Evolutionary conservation across 345 rosid genomes (phyloP).

Genomic region (Eucalyptus pauciflora): DNA sequence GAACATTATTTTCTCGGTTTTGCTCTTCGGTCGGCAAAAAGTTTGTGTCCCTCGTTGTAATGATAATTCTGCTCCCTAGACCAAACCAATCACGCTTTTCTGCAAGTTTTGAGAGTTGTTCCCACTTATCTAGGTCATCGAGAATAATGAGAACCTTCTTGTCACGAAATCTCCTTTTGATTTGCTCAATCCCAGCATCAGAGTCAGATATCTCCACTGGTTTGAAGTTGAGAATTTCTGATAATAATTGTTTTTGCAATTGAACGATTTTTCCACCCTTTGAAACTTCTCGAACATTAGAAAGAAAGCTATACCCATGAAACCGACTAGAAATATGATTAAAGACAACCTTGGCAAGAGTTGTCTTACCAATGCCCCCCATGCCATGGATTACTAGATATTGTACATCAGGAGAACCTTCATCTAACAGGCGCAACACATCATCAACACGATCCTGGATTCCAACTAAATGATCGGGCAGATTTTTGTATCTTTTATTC

Average conservation of each 20-base stretch:
- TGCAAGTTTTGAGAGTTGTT: neutral
- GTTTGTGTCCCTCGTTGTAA: neutral
- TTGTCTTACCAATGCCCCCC: neutral
- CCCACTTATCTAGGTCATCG: neutral
- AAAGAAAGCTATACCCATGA: neutral
- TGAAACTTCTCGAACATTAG: neutral
- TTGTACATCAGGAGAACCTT: neutral
- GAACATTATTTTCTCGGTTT: neutral
- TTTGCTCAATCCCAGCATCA: neutral
- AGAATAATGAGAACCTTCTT: neutral
- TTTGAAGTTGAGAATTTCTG: neutral
- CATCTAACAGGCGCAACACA: rapidly evolving
- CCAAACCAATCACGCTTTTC: neutral
- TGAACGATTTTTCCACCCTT: neutral
- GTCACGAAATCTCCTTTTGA: neutral
- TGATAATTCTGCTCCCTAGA: neutral
- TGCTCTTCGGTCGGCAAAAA: neutral
- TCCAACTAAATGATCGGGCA: neutral
- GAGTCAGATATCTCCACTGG: neutral
- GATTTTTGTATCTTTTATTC: neutral
- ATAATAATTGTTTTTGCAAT: neutral
- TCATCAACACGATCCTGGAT: neutral
- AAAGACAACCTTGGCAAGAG: neutral
- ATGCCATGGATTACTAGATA: neutral
- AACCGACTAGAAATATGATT: neutral